Evolutionary conservation across 2,329 filamentous ascomycete species (phyloP).

Genomic region (Venturiaceae sp.): DNA sequence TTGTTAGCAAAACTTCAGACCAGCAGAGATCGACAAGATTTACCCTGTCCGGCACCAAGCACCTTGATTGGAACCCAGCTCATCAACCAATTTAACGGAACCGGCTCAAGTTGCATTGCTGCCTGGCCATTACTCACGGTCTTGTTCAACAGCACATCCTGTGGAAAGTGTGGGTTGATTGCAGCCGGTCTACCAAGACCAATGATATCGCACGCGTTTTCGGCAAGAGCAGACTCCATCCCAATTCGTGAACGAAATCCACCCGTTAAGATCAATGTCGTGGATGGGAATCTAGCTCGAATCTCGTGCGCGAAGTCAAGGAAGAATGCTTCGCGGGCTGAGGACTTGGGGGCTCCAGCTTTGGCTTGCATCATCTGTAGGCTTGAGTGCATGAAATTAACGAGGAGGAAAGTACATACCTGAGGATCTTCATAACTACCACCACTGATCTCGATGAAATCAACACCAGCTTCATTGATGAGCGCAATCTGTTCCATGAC

Average conservation of each 20-base stretch:
- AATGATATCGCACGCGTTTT: conserved; percentile 47
- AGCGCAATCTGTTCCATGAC: conserved; percentile 29
- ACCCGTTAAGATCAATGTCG: conserved; percentile 49
- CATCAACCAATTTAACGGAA: background rate
- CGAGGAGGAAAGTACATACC: background rate
- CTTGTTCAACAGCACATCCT: conserved; percentile 36
- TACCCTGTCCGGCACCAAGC: background rate
- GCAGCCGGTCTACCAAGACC: conserved; percentile 45
- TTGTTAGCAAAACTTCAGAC: too few species aligned
- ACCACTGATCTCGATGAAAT: conserved; percentile 50
- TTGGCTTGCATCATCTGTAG: conserved; percentile 2
- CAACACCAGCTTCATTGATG: conserved; percentile 39
- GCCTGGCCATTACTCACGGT: background rate
- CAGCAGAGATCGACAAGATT: too few species aligned
- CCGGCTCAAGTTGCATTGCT: background rate
- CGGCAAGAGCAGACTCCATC: conserved; percentile 45
- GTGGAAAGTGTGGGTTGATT: conserved; percentile 39
- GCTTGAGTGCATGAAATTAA: background rate
- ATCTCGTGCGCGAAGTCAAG: conserved; percentile 48
- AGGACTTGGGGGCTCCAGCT: conserved; percentile 27
- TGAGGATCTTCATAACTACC: conserved; percentile 44
- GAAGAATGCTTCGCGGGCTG: conserved; percentile 50
- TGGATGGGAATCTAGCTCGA: conserved; percentile 37
- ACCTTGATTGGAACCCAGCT: background rate
- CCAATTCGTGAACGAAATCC: conserved; percentile 45